phyloP scores from a whole-genome alignment of 208 protist species.

The Crithidia sp. region DNA sequence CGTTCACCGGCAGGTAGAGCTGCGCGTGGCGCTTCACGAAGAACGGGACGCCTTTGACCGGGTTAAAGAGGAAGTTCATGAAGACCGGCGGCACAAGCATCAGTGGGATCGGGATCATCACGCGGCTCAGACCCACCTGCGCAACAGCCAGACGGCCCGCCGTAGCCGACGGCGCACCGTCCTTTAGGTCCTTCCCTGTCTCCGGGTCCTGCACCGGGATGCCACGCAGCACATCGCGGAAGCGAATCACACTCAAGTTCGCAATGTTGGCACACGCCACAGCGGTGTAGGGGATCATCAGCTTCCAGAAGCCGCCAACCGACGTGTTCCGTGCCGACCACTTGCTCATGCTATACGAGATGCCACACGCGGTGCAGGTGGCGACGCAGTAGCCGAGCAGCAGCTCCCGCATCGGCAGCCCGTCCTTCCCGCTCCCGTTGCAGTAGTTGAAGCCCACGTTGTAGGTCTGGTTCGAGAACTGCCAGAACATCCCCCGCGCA shows the following conservation, averaged over 20 bases:
- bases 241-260: constrained; percentile 82
- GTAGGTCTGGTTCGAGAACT: constrained; percentile 92
- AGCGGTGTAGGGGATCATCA: constrained; percentile 79
- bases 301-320: constrained; percentile 22
- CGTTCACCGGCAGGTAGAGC: constrained; percentile 59
- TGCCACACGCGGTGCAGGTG: constrained; percentile 32
- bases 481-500: constrained; percentile 77
- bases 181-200: constrained; percentile 51
- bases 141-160: constrained; percentile 71
- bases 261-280: constrained; percentile 80
- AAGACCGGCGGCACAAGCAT: constrained; percentile 76
- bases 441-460: constrained; percentile 93
- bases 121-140: constrained; percentile 74
- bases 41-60: constrained; percentile 32
- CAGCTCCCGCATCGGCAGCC: constrained; percentile 57
- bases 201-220: constrained; percentile 70
- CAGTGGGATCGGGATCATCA: constrained; percentile 68
- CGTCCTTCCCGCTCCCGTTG: constrained; percentile 83
- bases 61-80: constrained; percentile 58
- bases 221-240: constrained; percentile 67
- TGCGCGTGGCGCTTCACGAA: constrained; percentile 37
- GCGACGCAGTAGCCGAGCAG: constrained; percentile 41
- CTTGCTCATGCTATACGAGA: constrained; percentile 28
- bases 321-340: constrained; percentile 16
- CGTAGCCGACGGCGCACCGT: constrained; percentile 49